Conservation (phyloP, 345 rosid genomes). For the Eucalyptus melliodora region DNA sequence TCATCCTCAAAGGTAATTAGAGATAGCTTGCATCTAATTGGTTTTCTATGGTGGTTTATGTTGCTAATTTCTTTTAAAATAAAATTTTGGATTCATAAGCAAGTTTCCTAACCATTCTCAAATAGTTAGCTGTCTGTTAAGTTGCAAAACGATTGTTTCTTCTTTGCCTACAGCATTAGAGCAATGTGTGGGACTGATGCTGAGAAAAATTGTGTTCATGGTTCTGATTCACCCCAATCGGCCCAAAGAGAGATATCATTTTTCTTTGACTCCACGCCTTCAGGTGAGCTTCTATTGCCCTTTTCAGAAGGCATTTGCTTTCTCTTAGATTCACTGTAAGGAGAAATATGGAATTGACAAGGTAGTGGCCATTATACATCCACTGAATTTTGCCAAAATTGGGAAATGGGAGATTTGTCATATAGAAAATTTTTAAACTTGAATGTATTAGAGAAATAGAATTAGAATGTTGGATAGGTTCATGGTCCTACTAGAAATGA, state of each 20-base stretch:
- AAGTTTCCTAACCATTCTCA: neutral
- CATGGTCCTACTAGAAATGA: neutral
- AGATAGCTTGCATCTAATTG: neutral
- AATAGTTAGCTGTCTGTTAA: neutral
- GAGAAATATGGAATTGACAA: neutral
- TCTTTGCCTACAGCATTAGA: constrained; percentile 39
- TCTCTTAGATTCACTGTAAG: no score
- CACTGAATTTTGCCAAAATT: neutral
- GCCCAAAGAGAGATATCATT: constrained; percentile 71
- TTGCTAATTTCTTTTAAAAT: neutral
- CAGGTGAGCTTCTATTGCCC: constrained; percentile 38
- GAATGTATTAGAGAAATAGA: neutral
- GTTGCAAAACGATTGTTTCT: neutral
- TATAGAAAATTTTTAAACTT: neutral
- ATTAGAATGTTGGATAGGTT: neutral
- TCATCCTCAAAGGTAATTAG: constrained; percentile 55
- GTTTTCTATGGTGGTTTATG: neutral
- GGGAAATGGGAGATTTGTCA: neutral
- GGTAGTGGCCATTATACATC: neutral
- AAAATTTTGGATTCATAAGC: neutral
- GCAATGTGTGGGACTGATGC: constrained; percentile 66
- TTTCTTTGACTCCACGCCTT: constrained; percentile 38
- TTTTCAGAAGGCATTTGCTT: no score
- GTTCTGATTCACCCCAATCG: constrained; percentile 70
- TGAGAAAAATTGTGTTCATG: constrained; percentile 69